These are phyloP conservation scores for Naematelia encephala DNA, from an alignment of 768 basidiomycete genomes.

Conservation along the genomic window DNA sequence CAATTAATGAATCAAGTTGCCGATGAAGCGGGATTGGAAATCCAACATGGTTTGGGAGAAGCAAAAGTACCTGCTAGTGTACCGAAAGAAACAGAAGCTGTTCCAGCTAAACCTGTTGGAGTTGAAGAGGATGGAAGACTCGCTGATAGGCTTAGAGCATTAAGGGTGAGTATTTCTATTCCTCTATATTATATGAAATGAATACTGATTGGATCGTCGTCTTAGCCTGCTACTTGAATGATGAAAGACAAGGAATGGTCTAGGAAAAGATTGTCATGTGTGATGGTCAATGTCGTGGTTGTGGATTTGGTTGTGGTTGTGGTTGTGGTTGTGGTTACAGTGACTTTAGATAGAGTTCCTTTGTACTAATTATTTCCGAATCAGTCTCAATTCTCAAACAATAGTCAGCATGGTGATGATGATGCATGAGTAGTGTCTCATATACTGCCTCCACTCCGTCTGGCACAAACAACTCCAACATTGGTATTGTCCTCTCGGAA, in stretches of 20 bases:
- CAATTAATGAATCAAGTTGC: conserved; percentile 76
- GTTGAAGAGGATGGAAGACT: conserved; percentile 55
- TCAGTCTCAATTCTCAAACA: too few species aligned
- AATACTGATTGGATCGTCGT: not conserved
- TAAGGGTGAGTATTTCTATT: conserved; percentile 45
- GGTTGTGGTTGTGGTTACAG: too few species aligned
- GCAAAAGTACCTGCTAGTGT: conserved; percentile 55
- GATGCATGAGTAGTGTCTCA: not conserved
- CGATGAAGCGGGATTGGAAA: conserved; percentile 92
- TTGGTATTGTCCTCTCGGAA: too few species aligned
- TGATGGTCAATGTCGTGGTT: not conserved
- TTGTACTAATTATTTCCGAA: too few species aligned
- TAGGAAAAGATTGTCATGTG: not conserved
- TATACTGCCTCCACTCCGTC: not conserved
- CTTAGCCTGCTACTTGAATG: conserved; percentile 3
- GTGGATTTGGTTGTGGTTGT: too few species aligned
- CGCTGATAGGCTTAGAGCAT: conserved; percentile 80
- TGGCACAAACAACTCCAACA: too few species aligned
- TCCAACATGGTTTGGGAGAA: conserved; percentile 79
- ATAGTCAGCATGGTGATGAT: not conserved
- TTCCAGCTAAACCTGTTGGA: conserved; percentile 3
- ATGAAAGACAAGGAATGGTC: too few species aligned
- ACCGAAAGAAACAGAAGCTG: conserved; percentile 64
- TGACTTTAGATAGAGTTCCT: too few species aligned
- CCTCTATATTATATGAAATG: not conserved